Conservation (phyloP, 225 moss, liverwort and hornwort genomes). For the Polytrichum commune region DNA sequence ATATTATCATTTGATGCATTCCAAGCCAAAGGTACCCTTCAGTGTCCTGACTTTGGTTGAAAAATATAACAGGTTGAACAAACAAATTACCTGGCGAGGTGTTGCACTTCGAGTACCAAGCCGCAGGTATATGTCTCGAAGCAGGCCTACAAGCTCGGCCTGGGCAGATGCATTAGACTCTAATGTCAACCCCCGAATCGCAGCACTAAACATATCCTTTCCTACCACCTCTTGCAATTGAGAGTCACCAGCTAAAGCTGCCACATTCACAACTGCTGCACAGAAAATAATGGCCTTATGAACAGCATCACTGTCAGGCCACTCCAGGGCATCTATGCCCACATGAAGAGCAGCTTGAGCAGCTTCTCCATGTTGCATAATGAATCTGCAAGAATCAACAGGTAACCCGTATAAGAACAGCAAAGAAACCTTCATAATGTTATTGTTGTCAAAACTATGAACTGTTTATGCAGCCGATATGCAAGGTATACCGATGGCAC, state of each 20-base stretch:
- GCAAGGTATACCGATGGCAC: too few relatives aligned
- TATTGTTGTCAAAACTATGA: not conserved
- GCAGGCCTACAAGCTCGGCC: slow-evolving; percentile 85
- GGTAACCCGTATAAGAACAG: not conserved
- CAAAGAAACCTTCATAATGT: slow-evolving; percentile 2
- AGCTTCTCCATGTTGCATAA: slow-evolving; percentile 80
- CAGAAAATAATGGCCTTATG: slow-evolving; percentile 92
- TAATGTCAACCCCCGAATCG: slow-evolving; percentile 78
- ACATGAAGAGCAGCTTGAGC: slow-evolving; percentile 79
- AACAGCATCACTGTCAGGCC: slow-evolving; percentile 98
- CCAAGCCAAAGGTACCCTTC: not conserved
- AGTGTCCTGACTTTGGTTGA: not conserved
- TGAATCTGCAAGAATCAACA: slow-evolving; percentile 45
- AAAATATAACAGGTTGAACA: too few relatives aligned
- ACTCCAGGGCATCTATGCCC: slow-evolving; percentile 85
- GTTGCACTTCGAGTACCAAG: slow-evolving; percentile 49
- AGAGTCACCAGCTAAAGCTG: slow-evolving; percentile 53
- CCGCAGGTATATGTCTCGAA: slow-evolving; percentile 82
- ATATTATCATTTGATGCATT: too few relatives aligned
- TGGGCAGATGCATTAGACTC: slow-evolving; percentile 91
- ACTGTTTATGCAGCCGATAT: not conserved
- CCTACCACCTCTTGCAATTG: slow-evolving; percentile 83
- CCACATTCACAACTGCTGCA: slow-evolving; percentile 71
- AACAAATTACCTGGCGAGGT: slow-evolving; percentile 73
- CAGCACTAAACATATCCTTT: slow-evolving; percentile 85